These are phyloP conservation scores for Vitis amurensis DNA, from an alignment of 164 flowering plant genomes.

Conservation along the genomic window DNA sequence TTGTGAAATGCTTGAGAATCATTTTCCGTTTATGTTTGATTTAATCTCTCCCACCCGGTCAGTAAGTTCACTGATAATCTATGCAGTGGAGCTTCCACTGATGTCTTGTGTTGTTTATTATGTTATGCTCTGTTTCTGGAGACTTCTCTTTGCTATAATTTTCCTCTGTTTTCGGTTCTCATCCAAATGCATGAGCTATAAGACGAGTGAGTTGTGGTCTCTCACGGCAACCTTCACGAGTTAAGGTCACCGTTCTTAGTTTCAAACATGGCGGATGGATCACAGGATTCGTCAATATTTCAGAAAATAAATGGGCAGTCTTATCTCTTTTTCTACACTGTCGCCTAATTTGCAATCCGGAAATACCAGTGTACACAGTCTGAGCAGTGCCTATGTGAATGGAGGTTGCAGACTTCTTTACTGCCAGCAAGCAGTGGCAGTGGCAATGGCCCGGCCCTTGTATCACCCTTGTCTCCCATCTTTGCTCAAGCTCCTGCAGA, in stretches of 20 bases:
- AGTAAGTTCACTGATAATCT: no score
- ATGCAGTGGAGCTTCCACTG: no score
- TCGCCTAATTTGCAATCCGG: constrained; percentile 40
- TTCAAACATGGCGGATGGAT: constrained; percentile 58
- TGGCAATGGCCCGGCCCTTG: constrained; percentile 26
- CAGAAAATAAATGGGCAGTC: constrained; percentile 51
- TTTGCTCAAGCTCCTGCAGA: constrained; percentile 41
- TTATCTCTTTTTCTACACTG: constrained; percentile 37
- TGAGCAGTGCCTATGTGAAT: constrained; percentile 32
- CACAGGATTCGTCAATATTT: constrained; percentile 43
- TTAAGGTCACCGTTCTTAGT: constrained; percentile 34
- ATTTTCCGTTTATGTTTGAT: no score
- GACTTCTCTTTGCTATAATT: no score
- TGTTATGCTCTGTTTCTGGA: no score
- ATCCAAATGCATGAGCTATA: no score
- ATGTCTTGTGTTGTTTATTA: no score
- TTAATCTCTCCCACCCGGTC: no score
- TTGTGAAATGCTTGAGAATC: no score
- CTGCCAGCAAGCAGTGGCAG: constrained; percentile 20
- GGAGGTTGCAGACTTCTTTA: constrained; percentile 32
- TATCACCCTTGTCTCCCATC: constrained; percentile 26
- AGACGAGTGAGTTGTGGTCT: no score
- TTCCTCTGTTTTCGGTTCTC: no score
- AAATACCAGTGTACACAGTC: constrained; percentile 24
- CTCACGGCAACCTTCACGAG: no score